phyloP scores from a whole-genome alignment of 23 red algal species.

The Pyropia haitanensis region DNA sequence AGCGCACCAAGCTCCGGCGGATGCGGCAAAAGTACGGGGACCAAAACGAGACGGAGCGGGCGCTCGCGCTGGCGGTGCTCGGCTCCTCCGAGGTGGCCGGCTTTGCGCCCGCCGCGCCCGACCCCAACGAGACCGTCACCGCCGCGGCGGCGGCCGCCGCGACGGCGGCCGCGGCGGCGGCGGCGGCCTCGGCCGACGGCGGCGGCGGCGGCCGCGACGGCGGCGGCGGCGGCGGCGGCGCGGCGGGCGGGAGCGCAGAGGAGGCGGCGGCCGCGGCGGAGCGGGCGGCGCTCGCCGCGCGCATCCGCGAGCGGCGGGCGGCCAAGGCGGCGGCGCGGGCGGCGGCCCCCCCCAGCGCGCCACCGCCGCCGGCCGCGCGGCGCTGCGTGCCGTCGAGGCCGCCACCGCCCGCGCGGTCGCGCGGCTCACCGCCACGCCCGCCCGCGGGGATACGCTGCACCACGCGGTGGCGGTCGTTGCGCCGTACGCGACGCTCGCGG shows the following conservation, averaged over 20 bases:
- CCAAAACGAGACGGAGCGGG: constrained; percentile 85
- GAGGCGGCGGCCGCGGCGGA: background rate
- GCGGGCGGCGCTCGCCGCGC: background rate
- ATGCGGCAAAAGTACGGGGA: constrained; percentile 86
- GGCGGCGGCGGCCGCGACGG: background rate
- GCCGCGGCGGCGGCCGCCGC: background rate
- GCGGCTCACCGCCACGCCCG: constrained; percentile 69
- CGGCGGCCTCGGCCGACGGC: background rate
- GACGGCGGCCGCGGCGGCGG: background rate
- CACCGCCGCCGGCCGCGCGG: constrained; percentile 31
- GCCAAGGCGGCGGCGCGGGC: background rate
- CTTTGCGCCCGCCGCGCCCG: constrained; percentile 8
- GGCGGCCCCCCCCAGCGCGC: background rate
- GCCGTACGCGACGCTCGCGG: constrained; percentile 61
- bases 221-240: background rate
- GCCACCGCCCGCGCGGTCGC: constrained; percentile 26
- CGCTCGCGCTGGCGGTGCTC: constrained; percentile 68
- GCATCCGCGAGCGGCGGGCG: constrained; percentile 4
- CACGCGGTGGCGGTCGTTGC: constrained; percentile 86
- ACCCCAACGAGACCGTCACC: constrained; percentile 4
- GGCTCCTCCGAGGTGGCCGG: constrained; percentile 55
- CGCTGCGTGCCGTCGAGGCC: constrained; percentile 29
- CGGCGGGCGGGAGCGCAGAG: background rate
- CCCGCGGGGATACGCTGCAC: constrained; percentile 42
- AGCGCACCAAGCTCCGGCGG: constrained; percentile 72